Evolutionary conservation across 768 basidiomycete genomes (phyloP).

Genomic region (Leccinellum albellum): DNA sequence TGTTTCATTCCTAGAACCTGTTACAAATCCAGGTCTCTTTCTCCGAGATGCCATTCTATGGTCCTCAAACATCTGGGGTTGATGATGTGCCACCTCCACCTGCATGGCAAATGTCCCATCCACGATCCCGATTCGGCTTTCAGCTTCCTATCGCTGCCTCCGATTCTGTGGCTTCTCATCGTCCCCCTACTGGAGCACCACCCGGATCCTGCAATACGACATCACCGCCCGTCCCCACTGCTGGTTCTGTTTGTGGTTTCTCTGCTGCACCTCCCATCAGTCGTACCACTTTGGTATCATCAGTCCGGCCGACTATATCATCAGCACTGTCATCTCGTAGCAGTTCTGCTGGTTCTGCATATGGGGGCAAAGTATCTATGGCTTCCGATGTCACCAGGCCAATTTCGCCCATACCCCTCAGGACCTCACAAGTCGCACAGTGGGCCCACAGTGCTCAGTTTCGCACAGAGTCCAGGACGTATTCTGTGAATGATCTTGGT

Average conservation of each 20-base stretch:
- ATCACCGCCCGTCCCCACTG: neutral
- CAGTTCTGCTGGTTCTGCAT: too few relatives aligned
- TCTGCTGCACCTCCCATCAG: too few relatives aligned
- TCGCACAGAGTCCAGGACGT: neutral
- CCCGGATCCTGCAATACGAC: too few relatives aligned
- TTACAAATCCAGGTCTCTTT: too few relatives aligned
- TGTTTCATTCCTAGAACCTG: too few relatives aligned
- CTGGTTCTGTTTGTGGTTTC: too few relatives aligned
- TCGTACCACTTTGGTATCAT: too few relatives aligned
- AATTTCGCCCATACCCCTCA: neutral
- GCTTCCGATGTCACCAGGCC: neutral
- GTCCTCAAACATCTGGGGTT: too few relatives aligned
- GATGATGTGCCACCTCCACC: neutral
- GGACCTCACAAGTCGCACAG: neutral
- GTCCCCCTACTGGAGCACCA: too few relatives aligned
- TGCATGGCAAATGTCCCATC: neutral
- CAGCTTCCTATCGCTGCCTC: neutral
- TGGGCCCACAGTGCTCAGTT: neutral
- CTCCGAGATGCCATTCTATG: too few relatives aligned
- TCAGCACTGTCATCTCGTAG: too few relatives aligned
- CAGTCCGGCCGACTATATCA: too few relatives aligned
- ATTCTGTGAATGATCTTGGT: neutral
- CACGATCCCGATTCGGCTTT: neutral
- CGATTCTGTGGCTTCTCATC: neutral
- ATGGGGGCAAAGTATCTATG: neutral